Conservation (phyloP, 2,329 filamentous ascomycete genomes). For the Hymenoscyphus fructigenus region DNA sequence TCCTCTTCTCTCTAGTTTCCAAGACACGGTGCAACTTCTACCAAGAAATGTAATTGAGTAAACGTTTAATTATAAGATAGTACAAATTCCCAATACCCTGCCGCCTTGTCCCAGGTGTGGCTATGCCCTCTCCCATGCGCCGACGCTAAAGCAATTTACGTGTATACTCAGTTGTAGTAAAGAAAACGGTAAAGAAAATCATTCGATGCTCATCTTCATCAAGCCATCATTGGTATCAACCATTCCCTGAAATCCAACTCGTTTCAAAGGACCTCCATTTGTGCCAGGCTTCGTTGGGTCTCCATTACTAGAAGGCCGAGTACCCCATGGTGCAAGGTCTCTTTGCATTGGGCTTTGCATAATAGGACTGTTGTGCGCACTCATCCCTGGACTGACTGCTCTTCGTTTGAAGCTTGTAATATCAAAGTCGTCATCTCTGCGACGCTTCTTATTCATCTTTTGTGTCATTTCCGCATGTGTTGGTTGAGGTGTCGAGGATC, state of each 20-base stretch:
- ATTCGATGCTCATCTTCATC: slow-evolving; percentile 98
- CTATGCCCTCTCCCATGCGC: neutral
- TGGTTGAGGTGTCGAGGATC: slow-evolving; percentile 43
- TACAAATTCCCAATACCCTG: neutral
- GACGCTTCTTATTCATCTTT: slow-evolving; percentile 78
- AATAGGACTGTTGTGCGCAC: slow-evolving; percentile 84
- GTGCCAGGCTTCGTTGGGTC: slow-evolving; percentile 50
- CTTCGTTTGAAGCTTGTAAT: slow-evolving; percentile 84
- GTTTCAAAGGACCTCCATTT: slow-evolving; percentile 46
- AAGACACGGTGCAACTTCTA: neutral
- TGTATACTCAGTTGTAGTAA: neutral
- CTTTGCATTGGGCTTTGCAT: slow-evolving; percentile 80
- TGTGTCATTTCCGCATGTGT: slow-evolving; percentile 73
- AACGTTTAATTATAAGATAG: neutral
- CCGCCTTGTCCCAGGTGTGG: neutral
- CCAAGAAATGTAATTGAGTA: neutral
- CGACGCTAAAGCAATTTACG: slow-evolving; percentile 2
- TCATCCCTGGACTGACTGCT: slow-evolving; percentile 88
- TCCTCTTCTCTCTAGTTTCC: neutral
- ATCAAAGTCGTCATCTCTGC: slow-evolving; percentile 88
- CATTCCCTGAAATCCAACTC: slow-evolving; percentile 88
- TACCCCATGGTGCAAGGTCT: slow-evolving; percentile 71
- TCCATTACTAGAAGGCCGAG: slow-evolving; percentile 59
- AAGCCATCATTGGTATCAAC: slow-evolving; percentile 91
- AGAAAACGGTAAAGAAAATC: no score